Conservation (phyloP, 192 early-diverging fungal genomes). For the Dissophora ornata region DNA sequence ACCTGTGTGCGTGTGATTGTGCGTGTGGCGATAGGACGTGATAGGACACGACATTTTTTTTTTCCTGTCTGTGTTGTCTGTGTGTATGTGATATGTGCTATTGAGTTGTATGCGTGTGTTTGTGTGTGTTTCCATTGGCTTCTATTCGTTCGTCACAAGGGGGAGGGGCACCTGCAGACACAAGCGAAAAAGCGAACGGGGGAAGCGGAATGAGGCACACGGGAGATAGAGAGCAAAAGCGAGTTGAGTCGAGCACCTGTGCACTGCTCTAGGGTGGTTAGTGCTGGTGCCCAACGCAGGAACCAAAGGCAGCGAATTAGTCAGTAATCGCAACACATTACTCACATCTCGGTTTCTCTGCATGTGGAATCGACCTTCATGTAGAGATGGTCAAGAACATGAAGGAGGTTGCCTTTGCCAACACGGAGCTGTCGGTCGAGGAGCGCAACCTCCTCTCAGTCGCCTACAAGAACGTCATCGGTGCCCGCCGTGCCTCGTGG, state of each 20-base stretch:
- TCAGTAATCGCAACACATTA: too few species aligned
- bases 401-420: constrained; percentile 73
- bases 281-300: too few species aligned
- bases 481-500: constrained; percentile 98
- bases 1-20: too few species aligned
- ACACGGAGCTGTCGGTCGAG: constrained; percentile 92
- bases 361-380: background rate
- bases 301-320: too few species aligned
- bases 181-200: background rate
- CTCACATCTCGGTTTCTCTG: background rate
- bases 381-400: constrained; percentile 85
- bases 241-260: too few species aligned
- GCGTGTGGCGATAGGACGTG: background rate
- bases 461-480: constrained; percentile 99
- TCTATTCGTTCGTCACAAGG: background rate
- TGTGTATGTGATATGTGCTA: too few species aligned
- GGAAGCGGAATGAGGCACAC: background rate
- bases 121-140: background rate
- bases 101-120: background rate
- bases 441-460: constrained; percentile 99
- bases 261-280: too few species aligned
- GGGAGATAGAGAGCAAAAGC: background rate
- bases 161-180: background rate
- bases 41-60: background rate
- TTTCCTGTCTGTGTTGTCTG: too few species aligned